Percentiles rank a stretch among this genome's conserved stretches.
phyloP scores from a whole-genome alignment of 140 eudicot species.

The Stevia rebaudiana region DNA sequence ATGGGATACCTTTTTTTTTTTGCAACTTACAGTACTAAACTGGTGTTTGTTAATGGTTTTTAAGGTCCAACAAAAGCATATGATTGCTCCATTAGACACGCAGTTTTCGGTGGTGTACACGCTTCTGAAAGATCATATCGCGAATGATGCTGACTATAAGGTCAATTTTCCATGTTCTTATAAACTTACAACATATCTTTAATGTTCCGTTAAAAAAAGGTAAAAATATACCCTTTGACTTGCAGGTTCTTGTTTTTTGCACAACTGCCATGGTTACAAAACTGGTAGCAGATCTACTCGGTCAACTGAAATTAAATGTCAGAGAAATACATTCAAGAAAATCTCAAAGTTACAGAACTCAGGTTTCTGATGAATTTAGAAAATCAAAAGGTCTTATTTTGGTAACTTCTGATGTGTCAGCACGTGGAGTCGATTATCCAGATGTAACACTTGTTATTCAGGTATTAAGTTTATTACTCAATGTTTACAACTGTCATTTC shows the following conservation, averaged over 20 bases:
- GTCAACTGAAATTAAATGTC: constrained; percentile 72
- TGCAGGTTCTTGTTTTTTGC: constrained; percentile 92
- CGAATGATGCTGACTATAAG: constrained; percentile 82
- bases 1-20: background rate
- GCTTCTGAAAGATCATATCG: constrained; percentile 70
- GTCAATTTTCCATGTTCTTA: constrained; percentile 29
- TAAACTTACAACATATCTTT: too few species aligned
- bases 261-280: constrained; percentile 97
- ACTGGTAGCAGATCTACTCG: constrained; percentile 77
- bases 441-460: constrained; percentile 93
- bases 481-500: background rate
- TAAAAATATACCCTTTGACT: too few species aligned
- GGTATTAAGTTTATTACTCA: constrained; percentile 33
- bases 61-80: constrained; percentile 80
- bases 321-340: constrained; percentile 97
- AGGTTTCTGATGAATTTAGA: constrained; percentile 89
- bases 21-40: background rate
- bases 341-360: constrained; percentile 90
- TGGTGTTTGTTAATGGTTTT: constrained; percentile 15
- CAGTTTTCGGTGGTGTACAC: constrained; percentile 70
- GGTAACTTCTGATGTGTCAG: constrained; percentile 98
- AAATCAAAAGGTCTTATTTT: constrained; percentile 93
- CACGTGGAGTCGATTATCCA: constrained; percentile 99
- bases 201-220: too few species aligned
- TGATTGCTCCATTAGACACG: constrained; percentile 77